These are phyloP conservation scores for Anthoceros angustus DNA, from an alignment of 225 moss, liverwort and hornwort genomes.

Conservation along the genomic window DNA sequence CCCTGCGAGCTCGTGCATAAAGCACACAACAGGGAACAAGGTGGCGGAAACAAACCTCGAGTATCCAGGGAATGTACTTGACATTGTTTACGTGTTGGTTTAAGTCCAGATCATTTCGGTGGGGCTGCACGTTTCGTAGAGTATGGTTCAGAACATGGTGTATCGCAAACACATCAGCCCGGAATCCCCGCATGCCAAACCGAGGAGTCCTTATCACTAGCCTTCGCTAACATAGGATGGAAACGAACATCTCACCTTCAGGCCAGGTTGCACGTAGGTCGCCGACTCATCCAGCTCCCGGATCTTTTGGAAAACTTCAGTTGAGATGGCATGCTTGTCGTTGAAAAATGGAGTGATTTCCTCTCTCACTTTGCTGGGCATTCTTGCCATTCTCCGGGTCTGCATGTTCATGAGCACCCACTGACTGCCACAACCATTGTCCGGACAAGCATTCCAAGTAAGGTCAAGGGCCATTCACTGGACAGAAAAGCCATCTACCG, in stretches of 20 bases:
- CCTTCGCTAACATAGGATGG: neutral
- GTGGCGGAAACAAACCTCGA: constrained; percentile 39
- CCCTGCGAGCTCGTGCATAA: neutral
- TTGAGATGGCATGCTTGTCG: constrained; percentile 30
- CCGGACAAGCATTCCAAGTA: neutral
- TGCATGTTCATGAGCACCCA: constrained; percentile 62
- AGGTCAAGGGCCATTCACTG: neutral
- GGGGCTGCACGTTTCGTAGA: neutral
- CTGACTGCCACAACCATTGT: constrained; percentile 16
- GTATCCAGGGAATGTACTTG: constrained; percentile 86
- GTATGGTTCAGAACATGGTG: neutral
- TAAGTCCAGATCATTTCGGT: constrained; percentile 4
- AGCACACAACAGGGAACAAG: neutral
- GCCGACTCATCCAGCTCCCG: constrained; percentile 4
- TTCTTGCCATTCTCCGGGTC: constrained; percentile 44
- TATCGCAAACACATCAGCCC: neutral
- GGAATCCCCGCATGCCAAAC: neutral
- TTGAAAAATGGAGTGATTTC: constrained; percentile 42
- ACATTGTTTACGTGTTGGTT: constrained; percentile 11
- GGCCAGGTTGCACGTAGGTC: neutral
- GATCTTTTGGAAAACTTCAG: neutral
- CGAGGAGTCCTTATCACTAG: too few species aligned
- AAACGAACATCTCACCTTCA: neutral
- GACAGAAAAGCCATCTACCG: neutral
- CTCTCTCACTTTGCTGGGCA: constrained; percentile 46